Evolutionary conservation across 108 stramenopile species (phyloP), one percentile per base, ranked within the genome.

Genomic region (Nitzschia sp.): DNA sequence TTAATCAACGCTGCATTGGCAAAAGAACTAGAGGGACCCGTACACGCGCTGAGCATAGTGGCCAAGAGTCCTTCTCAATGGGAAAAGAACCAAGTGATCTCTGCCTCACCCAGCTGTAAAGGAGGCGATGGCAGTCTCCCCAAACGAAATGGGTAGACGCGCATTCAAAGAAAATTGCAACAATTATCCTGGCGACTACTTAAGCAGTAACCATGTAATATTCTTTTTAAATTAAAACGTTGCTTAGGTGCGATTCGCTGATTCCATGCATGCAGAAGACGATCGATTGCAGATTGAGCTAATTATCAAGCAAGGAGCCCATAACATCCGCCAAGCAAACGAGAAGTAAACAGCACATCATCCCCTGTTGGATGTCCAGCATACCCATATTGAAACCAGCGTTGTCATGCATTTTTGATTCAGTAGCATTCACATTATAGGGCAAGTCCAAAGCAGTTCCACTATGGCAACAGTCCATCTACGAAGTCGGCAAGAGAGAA

Each of bases 51-150:
- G 36, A 87, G 88, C n/a, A 97, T 98, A 54, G 76, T 89, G 4
- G 96, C 97, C 59, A 97, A 97, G 80, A 97, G 96, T 28, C 95
- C 96, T 1, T 82, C 82, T 4, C 90, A 98, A 73, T 98, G 96
- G 96, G 56, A 88, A 64, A 75, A 67, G 11, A 58, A 68, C 29
- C 19, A 29, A 23, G 44, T n/a, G 16, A 75, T 90, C 30, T 68
- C 70, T 8, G 60, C 86, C 3, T 85, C 87, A 29, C 92, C 92
- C 0, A 86, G 62, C 46, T 94, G 92, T 55, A 53, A 78, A 17
- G 92, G 92, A 9, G 92, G 92, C 9, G 92, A 91, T 77, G 92
- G 91, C 25, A 80, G 74, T 68, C 71, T 91, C 52, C 87, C 87
- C 47, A 62, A 68, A 27, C 13, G 34, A 54, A 66, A 54, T 41